These are phyloP conservation scores for Fomes fomentarius DNA, from an alignment of 1,284 basidiomycete genomes.

Conservation along the genomic window DNA sequence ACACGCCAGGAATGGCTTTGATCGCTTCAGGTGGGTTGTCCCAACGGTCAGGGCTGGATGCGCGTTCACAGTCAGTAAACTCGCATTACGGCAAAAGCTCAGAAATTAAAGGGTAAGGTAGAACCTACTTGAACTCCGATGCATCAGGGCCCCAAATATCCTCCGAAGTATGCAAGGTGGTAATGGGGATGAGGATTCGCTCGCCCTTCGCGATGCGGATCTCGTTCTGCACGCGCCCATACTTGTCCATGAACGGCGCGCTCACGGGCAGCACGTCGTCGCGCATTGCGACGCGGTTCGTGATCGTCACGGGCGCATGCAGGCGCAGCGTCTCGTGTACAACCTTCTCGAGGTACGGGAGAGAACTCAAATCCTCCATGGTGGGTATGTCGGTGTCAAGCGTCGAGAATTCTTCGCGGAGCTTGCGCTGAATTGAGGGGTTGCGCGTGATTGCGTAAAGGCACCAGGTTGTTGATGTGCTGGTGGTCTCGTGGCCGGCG, in stretches of 20 bases:
- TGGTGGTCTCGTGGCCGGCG: constrained; percentile 65
- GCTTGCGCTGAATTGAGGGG: constrained; percentile 59
- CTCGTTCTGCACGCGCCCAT: constrained; percentile 30
- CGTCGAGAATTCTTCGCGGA: constrained; percentile 67
- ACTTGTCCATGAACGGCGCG: constrained; percentile 34
- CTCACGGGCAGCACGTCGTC: constrained; percentile 50
- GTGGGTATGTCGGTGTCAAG: constrained; percentile 41
- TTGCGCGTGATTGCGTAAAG: constrained; percentile 64
- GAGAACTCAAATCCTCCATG: constrained; percentile 61
- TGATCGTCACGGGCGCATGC: constrained; percentile 60
- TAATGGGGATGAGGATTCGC: constrained; percentile 49
- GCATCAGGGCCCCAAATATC: constrained; percentile 61
- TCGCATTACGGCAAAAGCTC: too few relatives aligned
- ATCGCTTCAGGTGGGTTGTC: constrained; percentile 47
- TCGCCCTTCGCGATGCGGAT: constrained; percentile 48
- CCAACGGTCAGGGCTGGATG: constrained; percentile 61
- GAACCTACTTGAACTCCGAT: constrained; percentile 50
- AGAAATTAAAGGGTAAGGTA: too few relatives aligned
- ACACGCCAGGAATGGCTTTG: constrained; percentile 56
- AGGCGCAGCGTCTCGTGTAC: constrained; percentile 73
- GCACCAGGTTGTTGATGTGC: constrained; percentile 51
- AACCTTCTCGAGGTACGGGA: constrained; percentile 67
- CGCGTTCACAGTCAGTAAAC: not conserved
- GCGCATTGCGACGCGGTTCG: constrained; percentile 50
- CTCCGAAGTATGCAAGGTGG: constrained; percentile 47